phyloP scores from a whole-genome alignment of 2,329 filamentous ascomycete species.

The Chaetomiaceae sp. region DNA sequence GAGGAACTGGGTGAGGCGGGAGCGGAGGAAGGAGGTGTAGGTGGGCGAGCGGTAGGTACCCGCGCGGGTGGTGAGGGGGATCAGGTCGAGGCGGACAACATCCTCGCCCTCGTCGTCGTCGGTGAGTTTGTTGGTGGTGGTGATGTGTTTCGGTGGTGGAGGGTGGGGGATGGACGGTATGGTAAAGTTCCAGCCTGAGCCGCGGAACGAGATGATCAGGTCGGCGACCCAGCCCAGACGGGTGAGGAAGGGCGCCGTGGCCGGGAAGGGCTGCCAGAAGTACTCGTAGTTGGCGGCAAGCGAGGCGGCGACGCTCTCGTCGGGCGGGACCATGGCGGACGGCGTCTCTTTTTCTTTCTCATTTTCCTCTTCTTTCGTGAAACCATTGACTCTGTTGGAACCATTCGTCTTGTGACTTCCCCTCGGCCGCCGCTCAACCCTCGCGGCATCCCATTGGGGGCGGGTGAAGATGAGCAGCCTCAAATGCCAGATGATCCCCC shows the following conservation, averaged over 20 bases:
- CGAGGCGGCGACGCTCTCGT: constrained; percentile 28
- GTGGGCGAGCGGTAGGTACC: constrained; percentile 45
- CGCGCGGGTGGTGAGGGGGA: constrained; percentile 39
- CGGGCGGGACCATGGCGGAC: constrained; percentile 2
- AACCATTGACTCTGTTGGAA: background rate
- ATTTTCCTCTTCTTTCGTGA: background rate
- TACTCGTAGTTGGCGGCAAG: constrained; percentile 43
- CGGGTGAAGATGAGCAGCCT: constrained; percentile 50
- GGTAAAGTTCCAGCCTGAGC: constrained; percentile 42
- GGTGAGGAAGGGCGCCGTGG: constrained; percentile 42
- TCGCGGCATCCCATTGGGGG: constrained; percentile 54
- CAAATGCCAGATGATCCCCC: constrained; percentile 47
- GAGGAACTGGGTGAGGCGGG: constrained; percentile 44
- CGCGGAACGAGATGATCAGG: constrained; percentile 50
- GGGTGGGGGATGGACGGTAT: constrained; percentile 42
- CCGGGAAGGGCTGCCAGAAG: constrained; percentile 58
- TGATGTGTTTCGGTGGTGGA: constrained; percentile 31
- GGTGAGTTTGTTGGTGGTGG: background rate
- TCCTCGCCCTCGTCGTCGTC: too few relatives aligned
- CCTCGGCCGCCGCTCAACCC: constrained; percentile 40
- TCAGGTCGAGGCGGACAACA: constrained; percentile 40
- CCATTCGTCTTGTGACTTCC: background rate
- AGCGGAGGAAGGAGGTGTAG: constrained; percentile 41
- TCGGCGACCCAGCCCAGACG: constrained; percentile 55
- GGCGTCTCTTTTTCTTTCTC: background rate